These are phyloP conservation scores for Salvia miltiorrhiza DNA, from an alignment of 257 asterid species.

Conservation along the genomic window DNA sequence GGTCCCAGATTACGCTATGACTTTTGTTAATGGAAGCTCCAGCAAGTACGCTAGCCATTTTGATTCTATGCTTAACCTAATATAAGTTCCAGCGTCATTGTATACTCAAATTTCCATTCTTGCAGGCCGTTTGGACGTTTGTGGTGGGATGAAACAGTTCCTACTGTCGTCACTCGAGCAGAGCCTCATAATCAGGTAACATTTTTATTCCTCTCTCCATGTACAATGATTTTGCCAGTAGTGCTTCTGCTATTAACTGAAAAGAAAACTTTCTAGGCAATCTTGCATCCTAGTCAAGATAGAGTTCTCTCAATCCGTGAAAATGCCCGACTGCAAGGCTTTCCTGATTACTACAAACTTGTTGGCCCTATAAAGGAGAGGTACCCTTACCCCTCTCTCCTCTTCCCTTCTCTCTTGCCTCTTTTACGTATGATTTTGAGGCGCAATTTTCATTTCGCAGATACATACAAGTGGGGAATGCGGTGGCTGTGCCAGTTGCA, in stretches of 20 bases:
- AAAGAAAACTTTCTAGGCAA: constrained; percentile 28
- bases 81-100: background rate
- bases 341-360: constrained; percentile 75
- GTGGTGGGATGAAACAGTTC: constrained; percentile 92
- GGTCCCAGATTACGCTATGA: constrained; percentile 94
- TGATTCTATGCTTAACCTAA: background rate
- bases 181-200: constrained; percentile 86
- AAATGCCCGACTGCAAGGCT: constrained; percentile 91
- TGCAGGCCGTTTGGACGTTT: constrained; percentile 87
- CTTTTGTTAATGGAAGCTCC: constrained; percentile 54
- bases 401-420: background rate
- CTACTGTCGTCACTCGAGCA: constrained; percentile 87
- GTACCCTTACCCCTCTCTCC: constrained; percentile 23
- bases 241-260: background rate
- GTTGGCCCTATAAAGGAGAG: constrained; percentile 72
- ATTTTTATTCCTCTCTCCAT: background rate
- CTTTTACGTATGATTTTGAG: background rate
- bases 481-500: constrained; percentile 89
- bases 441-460: constrained; percentile 23
- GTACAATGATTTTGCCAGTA: too few species aligned
- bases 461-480: constrained; percentile 85
- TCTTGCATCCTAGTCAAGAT: constrained; percentile 68
- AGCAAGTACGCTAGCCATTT: constrained; percentile 41
- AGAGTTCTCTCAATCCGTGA: constrained; percentile 86
- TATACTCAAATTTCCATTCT: background rate